Conservation (phyloP, 1,284 basidiomycete species). For the Puccinia triticina region DNA sequence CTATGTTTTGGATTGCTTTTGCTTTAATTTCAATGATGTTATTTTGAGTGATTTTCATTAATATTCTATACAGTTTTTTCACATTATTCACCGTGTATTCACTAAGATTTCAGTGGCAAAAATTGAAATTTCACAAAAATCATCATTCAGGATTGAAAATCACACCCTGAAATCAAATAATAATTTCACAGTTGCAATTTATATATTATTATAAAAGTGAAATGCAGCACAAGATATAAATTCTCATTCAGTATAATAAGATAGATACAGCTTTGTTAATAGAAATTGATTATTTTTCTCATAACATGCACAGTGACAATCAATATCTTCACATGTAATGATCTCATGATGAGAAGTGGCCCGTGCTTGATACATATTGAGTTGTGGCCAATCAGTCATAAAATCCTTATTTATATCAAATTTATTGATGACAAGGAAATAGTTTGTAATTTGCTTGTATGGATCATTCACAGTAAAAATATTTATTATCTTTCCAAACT, state of each 20-base stretch:
- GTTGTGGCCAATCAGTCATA: background rate
- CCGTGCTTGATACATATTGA: background rate
- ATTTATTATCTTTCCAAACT: background rate
- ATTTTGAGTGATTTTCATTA: too few relatives aligned
- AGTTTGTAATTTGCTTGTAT: background rate
- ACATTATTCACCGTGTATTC: too few relatives aligned
- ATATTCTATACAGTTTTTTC: too few relatives aligned
- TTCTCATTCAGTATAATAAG: background rate
- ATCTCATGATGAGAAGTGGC: background rate
- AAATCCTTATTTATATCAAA: background rate
- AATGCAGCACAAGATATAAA: background rate
- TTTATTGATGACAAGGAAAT: background rate
- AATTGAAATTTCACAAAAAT: too few relatives aligned
- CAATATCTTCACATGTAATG: conserved; percentile 31
- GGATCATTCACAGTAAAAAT: conserved; percentile 11
- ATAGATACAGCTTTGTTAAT: background rate
- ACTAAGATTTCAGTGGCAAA: too few relatives aligned
- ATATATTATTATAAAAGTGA: background rate
- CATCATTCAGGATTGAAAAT: too few relatives aligned
- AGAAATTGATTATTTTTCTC: background rate
- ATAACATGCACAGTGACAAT: conserved; percentile 10
- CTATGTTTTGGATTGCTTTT: too few relatives aligned
- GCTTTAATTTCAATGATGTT: too few relatives aligned
- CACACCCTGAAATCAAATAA: too few relatives aligned
- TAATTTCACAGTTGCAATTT: background rate